Percentiles rank a stretch among this genome's conserved stretches.
These are phyloP conservation scores for Saccharomyces jurei DNA, from an alignment of 805 yeast species.

Conservation along the genomic window DNA sequence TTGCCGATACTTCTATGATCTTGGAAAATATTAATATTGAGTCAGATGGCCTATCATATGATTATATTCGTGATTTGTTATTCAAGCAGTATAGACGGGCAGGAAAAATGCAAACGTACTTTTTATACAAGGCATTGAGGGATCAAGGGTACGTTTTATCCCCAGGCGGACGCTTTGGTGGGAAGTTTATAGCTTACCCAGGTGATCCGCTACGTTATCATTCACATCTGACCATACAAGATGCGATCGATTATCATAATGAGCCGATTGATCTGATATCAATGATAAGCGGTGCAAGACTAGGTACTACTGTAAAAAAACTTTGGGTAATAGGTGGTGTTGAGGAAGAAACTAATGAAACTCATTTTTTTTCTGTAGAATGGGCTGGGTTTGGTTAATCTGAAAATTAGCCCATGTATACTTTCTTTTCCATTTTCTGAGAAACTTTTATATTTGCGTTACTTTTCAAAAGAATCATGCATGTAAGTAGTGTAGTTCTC, in stretches of 20 bases:
- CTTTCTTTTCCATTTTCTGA: background rate
- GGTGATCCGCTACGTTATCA: conserved; percentile 91
- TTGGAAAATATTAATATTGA: background rate
- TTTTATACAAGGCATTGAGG: conserved; percentile 11
- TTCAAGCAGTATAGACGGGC: background rate
- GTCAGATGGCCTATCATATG: background rate
- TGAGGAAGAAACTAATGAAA: conserved; percentile 19
- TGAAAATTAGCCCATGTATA: background rate
- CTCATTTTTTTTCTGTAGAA: conserved; percentile 63
- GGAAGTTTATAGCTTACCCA: conserved; percentile 81
- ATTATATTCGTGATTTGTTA: background rate
- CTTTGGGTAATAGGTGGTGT: conserved; percentile 55
- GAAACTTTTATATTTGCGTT: background rate
- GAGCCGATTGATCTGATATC: conserved; percentile 48
- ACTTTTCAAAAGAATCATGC: background rate
- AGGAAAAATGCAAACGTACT: background rate
- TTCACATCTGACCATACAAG: conserved; percentile 66
- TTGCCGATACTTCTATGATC: conserved; percentile 10
- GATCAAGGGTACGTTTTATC: conserved; percentile 45
- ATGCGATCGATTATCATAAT: conserved; percentile 37
- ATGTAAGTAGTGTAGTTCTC: too few species aligned
- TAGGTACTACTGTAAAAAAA: conserved; percentile 90
- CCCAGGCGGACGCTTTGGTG: conserved; percentile 91
- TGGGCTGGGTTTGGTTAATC: conserved; percentile 92
- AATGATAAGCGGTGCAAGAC: conserved; percentile 75